These are phyloP conservation scores for Gentiana dahurica DNA, from an alignment of 257 asterid species.

Conservation along the genomic window DNA sequence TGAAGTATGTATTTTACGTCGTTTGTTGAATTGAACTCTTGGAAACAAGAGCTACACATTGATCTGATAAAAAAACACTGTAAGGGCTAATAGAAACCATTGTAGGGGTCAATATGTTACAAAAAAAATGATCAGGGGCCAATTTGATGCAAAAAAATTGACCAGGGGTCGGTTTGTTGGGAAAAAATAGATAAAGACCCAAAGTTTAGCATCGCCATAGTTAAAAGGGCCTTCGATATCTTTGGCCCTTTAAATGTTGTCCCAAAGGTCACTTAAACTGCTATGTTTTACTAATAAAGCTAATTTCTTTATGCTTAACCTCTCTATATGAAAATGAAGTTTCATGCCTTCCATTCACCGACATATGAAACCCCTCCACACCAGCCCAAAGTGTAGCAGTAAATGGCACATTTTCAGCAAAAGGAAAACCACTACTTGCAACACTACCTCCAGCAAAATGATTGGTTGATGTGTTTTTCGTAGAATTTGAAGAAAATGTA, in stretches of 20 bases:
- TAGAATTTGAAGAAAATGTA: slow-evolving; percentile 30
- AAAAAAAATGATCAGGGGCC: too few species aligned
- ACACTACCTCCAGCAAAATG: slow-evolving; percentile 42
- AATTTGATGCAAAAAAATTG: too few species aligned
- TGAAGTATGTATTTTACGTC: too few species aligned
- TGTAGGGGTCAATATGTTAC: too few species aligned
- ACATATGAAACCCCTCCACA: slow-evolving; percentile 78
- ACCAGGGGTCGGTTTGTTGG: too few species aligned
- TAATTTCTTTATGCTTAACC: slow-evolving; percentile 25
- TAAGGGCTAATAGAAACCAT: too few species aligned
- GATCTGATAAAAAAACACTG: too few species aligned
- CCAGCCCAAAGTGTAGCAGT: slow-evolving; percentile 96
- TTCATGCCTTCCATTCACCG: slow-evolving; percentile 95
- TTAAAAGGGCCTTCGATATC: too few species aligned
- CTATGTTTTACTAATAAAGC: not conserved
- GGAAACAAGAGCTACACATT: too few species aligned
- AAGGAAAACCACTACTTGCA: slow-evolving; percentile 43
- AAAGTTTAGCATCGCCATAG: too few species aligned
- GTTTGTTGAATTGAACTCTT: too few species aligned
- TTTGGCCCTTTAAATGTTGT: not conserved
- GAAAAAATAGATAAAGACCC: not conserved
- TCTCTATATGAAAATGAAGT: slow-evolving; percentile 74
- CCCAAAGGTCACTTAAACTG: too few species aligned
- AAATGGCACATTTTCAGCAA: slow-evolving; percentile 74
- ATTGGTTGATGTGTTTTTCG: slow-evolving; percentile 27